Conservation (phyloP, 768 basidiomycete species). For the Mycena filopes region DNA sequence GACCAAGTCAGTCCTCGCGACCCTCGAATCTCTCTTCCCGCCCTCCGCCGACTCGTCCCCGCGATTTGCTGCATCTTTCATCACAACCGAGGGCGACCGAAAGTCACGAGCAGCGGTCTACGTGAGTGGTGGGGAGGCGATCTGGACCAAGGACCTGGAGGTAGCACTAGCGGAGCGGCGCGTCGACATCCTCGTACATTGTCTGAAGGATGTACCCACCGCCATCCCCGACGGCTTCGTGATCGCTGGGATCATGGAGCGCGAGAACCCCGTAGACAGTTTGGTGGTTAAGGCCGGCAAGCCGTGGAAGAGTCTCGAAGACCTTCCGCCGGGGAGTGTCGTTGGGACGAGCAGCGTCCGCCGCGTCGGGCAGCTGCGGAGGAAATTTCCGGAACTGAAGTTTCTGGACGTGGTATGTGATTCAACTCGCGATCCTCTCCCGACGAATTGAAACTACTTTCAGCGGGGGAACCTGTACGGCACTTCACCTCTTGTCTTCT, state of each 20-base stretch:
- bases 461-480: constrained; percentile 91
- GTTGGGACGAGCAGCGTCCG: constrained; percentile 96
- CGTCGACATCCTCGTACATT: constrained; percentile 94
- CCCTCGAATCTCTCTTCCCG: constrained; percentile 69
- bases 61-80: constrained; percentile 25
- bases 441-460: constrained; percentile 6
- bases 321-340: constrained; percentile 87
- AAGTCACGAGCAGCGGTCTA: constrained; percentile 66
- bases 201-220: constrained; percentile 94
- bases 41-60: constrained; percentile 44
- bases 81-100: constrained; percentile 71
- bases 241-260: constrained; percentile 84
- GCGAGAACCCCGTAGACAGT: constrained; percentile 91
- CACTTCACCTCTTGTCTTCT: neutral
- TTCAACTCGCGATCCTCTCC: neutral
- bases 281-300: constrained; percentile 84
- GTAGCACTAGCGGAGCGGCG: constrained; percentile 74
- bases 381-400: constrained; percentile 76
- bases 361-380: constrained; percentile 88
- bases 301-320: constrained; percentile 76
- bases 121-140: constrained; percentile 19
- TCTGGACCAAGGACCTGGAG: constrained; percentile 97
- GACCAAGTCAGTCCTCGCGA: constrained; percentile 79
- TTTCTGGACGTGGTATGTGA: constrained; percentile 88
- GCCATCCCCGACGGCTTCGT: constrained; percentile 84